These are phyloP conservation scores for Sarocladium kiliense DNA, from an alignment of 2,329 filamentous ascomycete species.

Conservation along the genomic window DNA sequence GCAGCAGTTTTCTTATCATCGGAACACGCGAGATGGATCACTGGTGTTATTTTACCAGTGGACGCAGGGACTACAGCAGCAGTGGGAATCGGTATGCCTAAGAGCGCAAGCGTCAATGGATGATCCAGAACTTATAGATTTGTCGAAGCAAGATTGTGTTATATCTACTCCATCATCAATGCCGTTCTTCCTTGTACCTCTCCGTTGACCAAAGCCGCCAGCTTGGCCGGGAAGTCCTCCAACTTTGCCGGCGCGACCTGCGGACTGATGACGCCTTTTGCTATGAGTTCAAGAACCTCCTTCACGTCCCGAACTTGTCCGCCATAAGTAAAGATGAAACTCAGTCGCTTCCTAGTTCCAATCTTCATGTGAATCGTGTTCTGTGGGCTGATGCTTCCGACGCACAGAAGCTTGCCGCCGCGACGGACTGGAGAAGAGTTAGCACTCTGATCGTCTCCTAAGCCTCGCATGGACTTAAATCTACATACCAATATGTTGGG, in stretches of 20 bases:
- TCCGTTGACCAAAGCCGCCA: constrained; percentile 5
- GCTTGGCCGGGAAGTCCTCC: constrained; percentile 2
- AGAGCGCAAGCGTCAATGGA: constrained; percentile 21
- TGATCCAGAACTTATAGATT: constrained; percentile 8
- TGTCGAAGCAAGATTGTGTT: too few relatives aligned
- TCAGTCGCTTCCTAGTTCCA: constrained; percentile 34
- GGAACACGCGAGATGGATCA: constrained; percentile 38
- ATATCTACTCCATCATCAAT: constrained; percentile 8
- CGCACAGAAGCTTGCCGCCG: constrained; percentile 29
- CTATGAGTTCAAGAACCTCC: constrained; percentile 22
- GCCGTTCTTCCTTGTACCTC: constrained; percentile 1
- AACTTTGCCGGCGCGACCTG: neutral
- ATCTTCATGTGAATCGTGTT: constrained; percentile 39
- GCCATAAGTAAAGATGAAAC: constrained; percentile 37
- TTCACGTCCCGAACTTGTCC: constrained; percentile 33
- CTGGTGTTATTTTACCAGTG: constrained; percentile 33
- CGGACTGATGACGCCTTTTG: neutral
- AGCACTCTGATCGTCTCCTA: too few relatives aligned
- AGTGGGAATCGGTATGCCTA: constrained; percentile 13
- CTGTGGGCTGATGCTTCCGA: constrained; percentile 31
- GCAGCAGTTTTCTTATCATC: constrained; percentile 34
- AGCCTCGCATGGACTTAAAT: neutral
- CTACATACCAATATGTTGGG: constrained; percentile 1
- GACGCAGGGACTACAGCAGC: constrained; percentile 33
- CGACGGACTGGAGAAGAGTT: constrained; percentile 1